Percentiles rank a stretch among this genome's conserved stretches.
These are phyloP conservation scores for Lachancea nothofagi DNA, from an alignment of 805 yeast species.

Conservation along the genomic window DNA sequence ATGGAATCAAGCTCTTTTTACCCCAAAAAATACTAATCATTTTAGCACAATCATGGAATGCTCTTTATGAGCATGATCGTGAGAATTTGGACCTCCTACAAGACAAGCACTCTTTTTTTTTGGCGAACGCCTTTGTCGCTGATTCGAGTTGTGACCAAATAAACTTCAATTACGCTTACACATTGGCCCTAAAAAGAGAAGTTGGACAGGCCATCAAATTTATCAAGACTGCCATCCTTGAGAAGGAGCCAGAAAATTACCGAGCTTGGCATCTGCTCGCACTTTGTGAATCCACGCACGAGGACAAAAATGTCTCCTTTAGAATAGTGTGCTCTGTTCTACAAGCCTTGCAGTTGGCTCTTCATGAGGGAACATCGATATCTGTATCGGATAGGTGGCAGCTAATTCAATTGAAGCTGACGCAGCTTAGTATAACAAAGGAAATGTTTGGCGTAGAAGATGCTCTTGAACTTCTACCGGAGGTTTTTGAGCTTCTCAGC, in stretches of 20 bases:
- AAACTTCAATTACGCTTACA: slow-evolving; percentile 44
- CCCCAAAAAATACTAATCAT: slow-evolving; percentile 18
- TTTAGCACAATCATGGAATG: slow-evolving; percentile 24
- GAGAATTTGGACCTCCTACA: slow-evolving; percentile 16
- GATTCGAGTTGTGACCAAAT: slow-evolving; percentile 8
- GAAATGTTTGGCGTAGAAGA: slow-evolving; percentile 50
- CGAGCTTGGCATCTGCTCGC: slow-evolving; percentile 64
- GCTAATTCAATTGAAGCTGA: slow-evolving; percentile 62
- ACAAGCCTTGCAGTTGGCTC: slow-evolving; percentile 37
- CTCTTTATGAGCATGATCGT: slow-evolving; percentile 18
- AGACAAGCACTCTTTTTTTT: slow-evolving; percentile 16
- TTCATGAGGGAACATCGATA: slow-evolving; percentile 13
- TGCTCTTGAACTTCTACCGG: slow-evolving; percentile 61
- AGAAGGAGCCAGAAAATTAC: slow-evolving; percentile 48
- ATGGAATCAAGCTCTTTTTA: slow-evolving; percentile 14
- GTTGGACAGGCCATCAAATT: slow-evolving; percentile 40
- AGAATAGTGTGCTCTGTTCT: slow-evolving; percentile 51
- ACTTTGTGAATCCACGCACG: slow-evolving; percentile 56
- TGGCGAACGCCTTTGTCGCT: slow-evolving; percentile 24
- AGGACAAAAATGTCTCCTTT: slow-evolving; percentile 50
- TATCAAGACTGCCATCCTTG: slow-evolving; percentile 44
- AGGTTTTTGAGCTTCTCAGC: slow-evolving; percentile 54
- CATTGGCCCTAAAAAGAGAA: slow-evolving; percentile 41
- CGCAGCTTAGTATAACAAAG: slow-evolving; percentile 68
- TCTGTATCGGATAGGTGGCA: slow-evolving; percentile 37